These are phyloP conservation scores for Moesziomyces sp. DNA, from an alignment of 1,284 basidiomycete species.

Conservation along the genomic window DNA sequence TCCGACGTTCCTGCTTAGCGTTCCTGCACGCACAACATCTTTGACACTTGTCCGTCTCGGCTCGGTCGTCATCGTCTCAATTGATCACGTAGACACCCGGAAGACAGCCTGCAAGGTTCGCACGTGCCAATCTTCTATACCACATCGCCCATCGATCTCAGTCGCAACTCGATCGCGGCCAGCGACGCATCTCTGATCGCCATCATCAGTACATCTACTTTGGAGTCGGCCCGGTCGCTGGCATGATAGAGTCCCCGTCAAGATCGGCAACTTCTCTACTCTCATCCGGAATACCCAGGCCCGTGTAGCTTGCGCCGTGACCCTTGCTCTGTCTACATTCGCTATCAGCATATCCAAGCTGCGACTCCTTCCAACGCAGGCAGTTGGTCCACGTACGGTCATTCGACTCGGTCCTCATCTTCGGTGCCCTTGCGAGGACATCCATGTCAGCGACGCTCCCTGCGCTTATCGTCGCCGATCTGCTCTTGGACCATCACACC, in stretches of 20 bases:
- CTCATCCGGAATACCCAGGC: background rate
- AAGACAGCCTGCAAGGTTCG: no score
- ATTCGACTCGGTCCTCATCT: background rate
- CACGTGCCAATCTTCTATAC: background rate
- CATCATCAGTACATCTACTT: background rate
- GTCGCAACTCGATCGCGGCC: background rate
- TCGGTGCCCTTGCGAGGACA: background rate
- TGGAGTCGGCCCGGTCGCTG: constrained; percentile 10
- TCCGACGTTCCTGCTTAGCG: constrained; percentile 11
- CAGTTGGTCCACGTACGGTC: background rate
- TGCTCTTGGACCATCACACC: constrained; percentile 3
- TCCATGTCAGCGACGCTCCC: constrained; percentile 16
- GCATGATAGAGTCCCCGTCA: constrained; percentile 6
- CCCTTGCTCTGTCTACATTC: constrained; percentile 17
- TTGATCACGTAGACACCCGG: background rate
- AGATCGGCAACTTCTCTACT: background rate
- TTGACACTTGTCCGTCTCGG: background rate
- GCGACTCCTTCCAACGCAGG: background rate
- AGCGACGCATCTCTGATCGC: background rate
- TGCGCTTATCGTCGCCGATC: constrained; percentile 1
- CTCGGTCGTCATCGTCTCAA: background rate
- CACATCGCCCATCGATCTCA: background rate
- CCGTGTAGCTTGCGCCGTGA: background rate
- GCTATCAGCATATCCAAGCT: background rate
- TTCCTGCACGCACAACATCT: background rate